Evolutionary conservation across 2,329 filamentous ascomycete genomes (phyloP).

Genomic region (Amphichorda felina): DNA sequence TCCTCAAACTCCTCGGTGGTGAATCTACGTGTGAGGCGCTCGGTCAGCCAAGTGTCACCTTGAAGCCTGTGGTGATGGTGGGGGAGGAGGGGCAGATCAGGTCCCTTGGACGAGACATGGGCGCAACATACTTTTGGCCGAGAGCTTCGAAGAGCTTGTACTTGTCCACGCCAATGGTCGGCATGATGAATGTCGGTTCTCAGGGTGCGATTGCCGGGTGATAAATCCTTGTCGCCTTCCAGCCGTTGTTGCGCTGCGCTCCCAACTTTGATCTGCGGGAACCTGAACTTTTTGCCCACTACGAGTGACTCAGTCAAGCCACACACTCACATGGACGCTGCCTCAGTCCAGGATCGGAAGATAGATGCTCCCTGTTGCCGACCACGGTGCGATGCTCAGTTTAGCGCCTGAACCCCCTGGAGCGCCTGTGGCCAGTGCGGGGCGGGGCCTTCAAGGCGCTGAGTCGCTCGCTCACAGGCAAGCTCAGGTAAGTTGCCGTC

Average conservation of each 20-base stretch:
- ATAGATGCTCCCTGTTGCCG: slow-evolving; percentile 15
- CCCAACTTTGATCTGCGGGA: background rate
- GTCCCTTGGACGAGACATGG: slow-evolving; percentile 2
- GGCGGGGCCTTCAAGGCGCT: background rate
- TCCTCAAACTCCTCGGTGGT: slow-evolving; percentile 94
- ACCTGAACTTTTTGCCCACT: slow-evolving; percentile 1
- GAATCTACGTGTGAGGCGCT: slow-evolving; percentile 44
- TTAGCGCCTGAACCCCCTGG: background rate
- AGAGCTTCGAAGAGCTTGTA: slow-evolving; percentile 89
- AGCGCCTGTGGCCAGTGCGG: background rate
- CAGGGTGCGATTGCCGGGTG: background rate
- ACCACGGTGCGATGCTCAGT: background rate
- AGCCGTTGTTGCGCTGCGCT: background rate
- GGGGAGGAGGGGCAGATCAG: slow-evolving; percentile 7
- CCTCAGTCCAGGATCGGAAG: slow-evolving; percentile 11
- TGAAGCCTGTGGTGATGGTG: slow-evolving; percentile 5
- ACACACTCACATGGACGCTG: background rate
- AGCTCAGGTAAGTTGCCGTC: too few species aligned
- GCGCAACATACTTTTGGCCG: slow-evolving; percentile 57
- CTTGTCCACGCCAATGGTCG: slow-evolving; percentile 95
- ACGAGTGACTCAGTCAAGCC: slow-evolving; percentile 1
- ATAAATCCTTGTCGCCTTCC: slow-evolving; percentile 1
- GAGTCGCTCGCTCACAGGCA: too few species aligned
- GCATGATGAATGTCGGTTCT: slow-evolving; percentile 48
- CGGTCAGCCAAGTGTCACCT: background rate